phyloP scores from a whole-genome alignment of 2,329 filamentous ascomycete species.

The Fusarium agapanthi region DNA sequence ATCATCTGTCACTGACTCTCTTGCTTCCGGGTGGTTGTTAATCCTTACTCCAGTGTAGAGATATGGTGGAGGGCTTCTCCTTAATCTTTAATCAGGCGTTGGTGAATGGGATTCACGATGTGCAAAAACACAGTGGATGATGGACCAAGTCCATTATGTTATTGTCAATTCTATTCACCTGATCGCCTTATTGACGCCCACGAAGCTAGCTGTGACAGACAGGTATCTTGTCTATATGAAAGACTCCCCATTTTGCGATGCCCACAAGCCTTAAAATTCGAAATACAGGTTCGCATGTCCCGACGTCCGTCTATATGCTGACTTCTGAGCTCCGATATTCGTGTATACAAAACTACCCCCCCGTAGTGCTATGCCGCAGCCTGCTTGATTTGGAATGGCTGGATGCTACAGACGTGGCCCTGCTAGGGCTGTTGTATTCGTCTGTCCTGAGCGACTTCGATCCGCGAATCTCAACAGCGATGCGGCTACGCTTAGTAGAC shows the following conservation, averaged over 20 bases:
- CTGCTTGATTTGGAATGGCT: slow-evolving; percentile 19
- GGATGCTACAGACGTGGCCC: neutral
- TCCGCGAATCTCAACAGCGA: slow-evolving; percentile 17
- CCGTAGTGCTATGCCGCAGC: slow-evolving; percentile 8
- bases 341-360: neutral
- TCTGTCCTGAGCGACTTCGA: slow-evolving; percentile 10
- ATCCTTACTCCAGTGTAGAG: neutral
- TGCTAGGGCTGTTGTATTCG: neutral
- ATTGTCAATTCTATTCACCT: neutral
- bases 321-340: neutral
- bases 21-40: neutral
- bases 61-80: neutral
- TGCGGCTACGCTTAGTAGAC: slow-evolving; percentile 3
- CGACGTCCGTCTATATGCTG: neutral
- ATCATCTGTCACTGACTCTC: neutral
- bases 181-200: neutral
- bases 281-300: neutral
- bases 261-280: neutral
- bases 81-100: neutral
- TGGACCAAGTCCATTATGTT: neutral
- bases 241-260: neutral
- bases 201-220: neutral
- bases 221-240: neutral
- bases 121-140: neutral
- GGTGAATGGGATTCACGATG: neutral